A percentile compares a stretch with the other conserved stretches of the same genome.
phyloP scores from a whole-genome alignment of 306 rosid species.

The Dryas alaskensis region DNA sequence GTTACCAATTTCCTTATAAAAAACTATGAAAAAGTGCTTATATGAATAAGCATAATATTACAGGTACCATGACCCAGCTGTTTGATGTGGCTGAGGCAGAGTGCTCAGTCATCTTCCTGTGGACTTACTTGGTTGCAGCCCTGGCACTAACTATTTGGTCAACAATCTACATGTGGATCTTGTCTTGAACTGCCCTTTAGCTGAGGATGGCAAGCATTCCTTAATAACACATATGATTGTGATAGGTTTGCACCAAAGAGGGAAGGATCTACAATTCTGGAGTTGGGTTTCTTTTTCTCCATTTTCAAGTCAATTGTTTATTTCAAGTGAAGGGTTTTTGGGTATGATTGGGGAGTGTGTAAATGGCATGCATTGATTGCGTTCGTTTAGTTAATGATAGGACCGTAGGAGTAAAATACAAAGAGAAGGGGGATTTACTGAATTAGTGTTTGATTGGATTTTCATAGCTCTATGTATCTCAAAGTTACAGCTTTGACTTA shows the following conservation, averaged over 20 bases:
- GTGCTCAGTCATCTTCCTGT: conserved; percentile 73
- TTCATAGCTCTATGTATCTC: not conserved
- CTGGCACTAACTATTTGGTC: conserved; percentile 79
- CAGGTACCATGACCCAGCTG: conserved; percentile 83
- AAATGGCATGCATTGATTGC: not conserved
- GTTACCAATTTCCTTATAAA: too few species aligned
- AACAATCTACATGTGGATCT: conserved; percentile 60
- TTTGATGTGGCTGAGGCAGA: conserved; percentile 88
- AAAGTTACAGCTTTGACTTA: not conserved
- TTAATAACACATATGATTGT: not conserved
- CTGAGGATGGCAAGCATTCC: not conserved
- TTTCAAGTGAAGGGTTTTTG: too few species aligned
- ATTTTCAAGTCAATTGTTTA: not conserved
- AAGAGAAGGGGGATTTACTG: not conserved
- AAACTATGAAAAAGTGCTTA: not conserved
- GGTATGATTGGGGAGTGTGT: too few species aligned
- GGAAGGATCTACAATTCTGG: not conserved
- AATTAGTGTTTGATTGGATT: not conserved
- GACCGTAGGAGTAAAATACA: not conserved
- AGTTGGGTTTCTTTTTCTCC: not conserved
- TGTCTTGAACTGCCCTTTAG: conserved; percentile 32
- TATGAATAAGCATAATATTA: not conserved
- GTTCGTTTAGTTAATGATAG: not conserved
- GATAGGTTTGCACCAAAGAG: not conserved
- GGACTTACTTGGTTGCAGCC: conserved; percentile 75